phyloP scores from a whole-genome alignment of 2,329 filamentous ascomycete species.

The Aspergillus neoniger region DNA sequence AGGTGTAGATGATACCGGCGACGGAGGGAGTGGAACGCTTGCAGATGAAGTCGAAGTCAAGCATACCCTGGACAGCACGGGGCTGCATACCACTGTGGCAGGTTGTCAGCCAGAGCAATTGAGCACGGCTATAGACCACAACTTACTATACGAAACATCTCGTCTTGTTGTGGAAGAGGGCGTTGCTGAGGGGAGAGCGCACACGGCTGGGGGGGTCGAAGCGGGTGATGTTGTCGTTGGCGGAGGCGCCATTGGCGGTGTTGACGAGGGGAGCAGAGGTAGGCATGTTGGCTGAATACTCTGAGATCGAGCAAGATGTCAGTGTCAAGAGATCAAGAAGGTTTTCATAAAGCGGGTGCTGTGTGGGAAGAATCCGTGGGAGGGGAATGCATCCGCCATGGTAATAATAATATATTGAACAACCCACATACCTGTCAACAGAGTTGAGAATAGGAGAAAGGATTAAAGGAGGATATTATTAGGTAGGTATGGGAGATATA shows the following conservation, averaged over 20 bases:
- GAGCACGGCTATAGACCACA: neutral
- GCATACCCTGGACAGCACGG: constrained; percentile 86
- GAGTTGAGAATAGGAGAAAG: constrained; percentile 19
- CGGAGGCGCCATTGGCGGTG: constrained; percentile 57
- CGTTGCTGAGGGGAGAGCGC: constrained; percentile 83
- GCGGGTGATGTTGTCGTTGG: constrained; percentile 98
- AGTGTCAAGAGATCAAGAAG: constrained; percentile 10
- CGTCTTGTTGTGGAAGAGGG: constrained; percentile 98
- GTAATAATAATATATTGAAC: neutral
- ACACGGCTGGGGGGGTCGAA: constrained; percentile 92
- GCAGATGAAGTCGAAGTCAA: constrained; percentile 99
- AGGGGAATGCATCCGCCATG: neutral
- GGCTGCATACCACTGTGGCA: constrained; percentile 80
- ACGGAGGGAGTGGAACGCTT: constrained; percentile 96
- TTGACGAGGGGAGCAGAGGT: constrained; percentile 51
- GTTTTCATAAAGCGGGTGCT: neutral
- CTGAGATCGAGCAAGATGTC: constrained; percentile 12
- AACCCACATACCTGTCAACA: constrained; percentile 24
- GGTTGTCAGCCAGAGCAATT: constrained; percentile 15
- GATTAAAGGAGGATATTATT: constrained; percentile 18
- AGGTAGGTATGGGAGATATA: constrained; percentile 18
- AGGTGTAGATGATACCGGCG: constrained; percentile 99
- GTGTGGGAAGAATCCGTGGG: neutral
- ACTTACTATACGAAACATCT: constrained; percentile 97
- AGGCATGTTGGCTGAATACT: constrained; percentile 55